Base-by-base conservation (phyloP, 495 filamentous ascomycete species). In the Schizothecium vesticola region DNA sequence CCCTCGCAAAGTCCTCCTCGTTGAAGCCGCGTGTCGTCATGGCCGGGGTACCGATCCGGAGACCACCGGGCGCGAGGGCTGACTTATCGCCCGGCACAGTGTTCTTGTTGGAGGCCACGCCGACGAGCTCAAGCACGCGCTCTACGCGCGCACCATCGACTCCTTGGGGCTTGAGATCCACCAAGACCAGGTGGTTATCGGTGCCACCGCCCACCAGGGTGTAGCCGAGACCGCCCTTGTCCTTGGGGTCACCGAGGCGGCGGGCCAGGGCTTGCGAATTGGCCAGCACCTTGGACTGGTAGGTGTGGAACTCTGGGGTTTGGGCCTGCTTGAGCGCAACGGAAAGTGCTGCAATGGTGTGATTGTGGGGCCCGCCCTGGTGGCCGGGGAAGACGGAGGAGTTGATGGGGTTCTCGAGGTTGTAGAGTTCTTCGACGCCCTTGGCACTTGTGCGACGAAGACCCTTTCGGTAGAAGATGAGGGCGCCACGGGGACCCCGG, bases 341-440 rank as follows among this genome's bases (percentile, higher is more conserved):
- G 19, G 96, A 86, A 36, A 99, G 85, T 13, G 95, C 96, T 59
- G 94, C 94, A 79, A 99, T 99, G 64, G 95, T 99, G 81, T 99
- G 95, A 82, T 99, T 99, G 85, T 99, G 95, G 13, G 95, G 95
- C 4, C 95, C 95, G 73, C 95, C 95, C 76, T 99, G 95, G 80
- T 99, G 95, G 31, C 96, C 95, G n/a, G 95, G 95, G 85, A 99
- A 99, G 68, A 99, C 96, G 10, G 96, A 97, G 61, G 88, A 84
- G 78, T 99, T 99, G 82, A 99, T 98, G 56, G 93, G 92, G 70
- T 86, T 87, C 81, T 99, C 95, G 60, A 99, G 88, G 73, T 97
- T 90, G 80, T 97, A 99, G 74, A 92, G 82, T 64, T 90, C 89
- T 74, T 91, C 80, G 69, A 89, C 89, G 55, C 94, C 93, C 84